Base-by-base conservation (phyloP, 768 basidiomycete species). In the Suillus ampliporus region DNA sequence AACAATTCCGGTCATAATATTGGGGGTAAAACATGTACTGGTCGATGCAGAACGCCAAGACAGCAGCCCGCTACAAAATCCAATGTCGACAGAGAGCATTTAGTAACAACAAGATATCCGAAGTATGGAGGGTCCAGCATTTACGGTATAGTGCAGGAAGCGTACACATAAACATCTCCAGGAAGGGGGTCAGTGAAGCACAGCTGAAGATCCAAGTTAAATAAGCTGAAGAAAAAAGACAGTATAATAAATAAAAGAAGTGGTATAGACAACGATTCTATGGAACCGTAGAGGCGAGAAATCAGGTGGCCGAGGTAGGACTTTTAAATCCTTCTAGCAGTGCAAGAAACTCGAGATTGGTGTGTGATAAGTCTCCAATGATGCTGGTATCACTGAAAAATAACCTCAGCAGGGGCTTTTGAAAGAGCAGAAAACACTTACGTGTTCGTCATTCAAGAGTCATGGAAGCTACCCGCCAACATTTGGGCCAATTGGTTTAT, bases 231-330 rank as follows among this genome's bases (percentile, higher is more conserved):
- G 19, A 47, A 23, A 31, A 51, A 35, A 35, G 13, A 19, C 19
- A 19, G 28, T 14, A n/a, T 41, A 23, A 58, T 10, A 51, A 48
- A 13, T 40, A 23, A 57, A 52, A 23, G 43, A 65, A 48, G 34
- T 40, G 69, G 65, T 70, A 69, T 72, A 51, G 26, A 62, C 56
- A 59, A 56, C 19, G 35, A 50, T 64, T 58, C 58, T 41, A 56
- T 40, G 2, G 21, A 56, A 19, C 23, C 17, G 37, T 54, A 21
- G 15, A 26, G 21, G 37, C 11, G 19, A 51, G 19, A 3, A 38
- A n/a, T 19, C 43, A 35, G 14, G 5, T 17, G 31, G 38, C 8
- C 5, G 15, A 37, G 48, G 40, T 38, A 38, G 7, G 37, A 60
- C n/a, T 2, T 35, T 17, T 26, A 10, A 11, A 50, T 40, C 46